A percentile compares a stretch with the other conserved stretches of the same genome.
phyloP scores from a whole-genome alignment of 306 rosid species.

The Cicer arietinum region DNA sequence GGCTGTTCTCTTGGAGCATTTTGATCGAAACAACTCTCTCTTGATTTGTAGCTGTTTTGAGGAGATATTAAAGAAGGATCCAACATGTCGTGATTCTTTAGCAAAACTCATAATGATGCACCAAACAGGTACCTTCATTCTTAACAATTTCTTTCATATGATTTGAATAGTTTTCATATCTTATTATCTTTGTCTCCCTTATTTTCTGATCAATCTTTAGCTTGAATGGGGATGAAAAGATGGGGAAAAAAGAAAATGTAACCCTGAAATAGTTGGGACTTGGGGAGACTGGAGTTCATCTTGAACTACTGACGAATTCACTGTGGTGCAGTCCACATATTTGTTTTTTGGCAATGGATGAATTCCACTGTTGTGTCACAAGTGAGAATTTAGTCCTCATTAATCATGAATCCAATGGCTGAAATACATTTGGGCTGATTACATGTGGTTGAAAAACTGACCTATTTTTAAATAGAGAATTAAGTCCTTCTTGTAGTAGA shows the following conservation, averaged over 20 bases:
- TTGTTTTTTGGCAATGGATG: no score
- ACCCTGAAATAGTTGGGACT: background rate
- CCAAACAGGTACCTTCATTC: constrained; percentile 65
- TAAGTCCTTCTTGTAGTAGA: no score
- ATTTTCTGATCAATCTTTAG: background rate
- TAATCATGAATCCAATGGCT: no score
- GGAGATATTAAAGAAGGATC: constrained; percentile 78
- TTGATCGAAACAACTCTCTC: constrained; percentile 55
- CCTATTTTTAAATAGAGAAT: no score
- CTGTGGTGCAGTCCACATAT: no score
- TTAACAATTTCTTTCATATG: constrained; percentile 18
- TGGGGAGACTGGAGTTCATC: background rate
- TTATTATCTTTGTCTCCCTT: background rate
- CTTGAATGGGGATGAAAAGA: background rate
- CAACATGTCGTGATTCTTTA: constrained; percentile 65
- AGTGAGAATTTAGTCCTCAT: no score
- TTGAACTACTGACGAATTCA: constrained; percentile 1
- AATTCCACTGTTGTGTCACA: no score
- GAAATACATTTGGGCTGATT: no score
- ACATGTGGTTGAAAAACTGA: no score
- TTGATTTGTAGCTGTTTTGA: constrained; percentile 56
- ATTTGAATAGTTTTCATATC: constrained; percentile 15
- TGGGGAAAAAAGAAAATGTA: background rate
- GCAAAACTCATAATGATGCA: constrained; percentile 72
- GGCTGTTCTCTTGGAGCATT: constrained; percentile 61